Evolutionary conservation across 1,284 basidiomycete species (phyloP), one percentile per base, ranked within the genome.

Genomic region (Ganoderma multipileum): DNA sequence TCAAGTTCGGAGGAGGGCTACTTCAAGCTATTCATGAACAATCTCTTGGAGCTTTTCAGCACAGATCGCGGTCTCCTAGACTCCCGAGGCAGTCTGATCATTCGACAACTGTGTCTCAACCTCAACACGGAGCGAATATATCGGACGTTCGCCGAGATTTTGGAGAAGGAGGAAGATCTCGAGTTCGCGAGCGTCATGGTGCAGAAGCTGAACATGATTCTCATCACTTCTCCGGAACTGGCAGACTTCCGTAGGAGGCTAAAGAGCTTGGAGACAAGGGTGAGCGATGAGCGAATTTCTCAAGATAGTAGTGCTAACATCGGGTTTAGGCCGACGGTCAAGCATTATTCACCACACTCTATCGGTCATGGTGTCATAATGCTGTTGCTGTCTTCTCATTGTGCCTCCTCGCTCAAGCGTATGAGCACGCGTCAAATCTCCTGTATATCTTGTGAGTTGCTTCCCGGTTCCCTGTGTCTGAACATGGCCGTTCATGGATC

Each of bases 361-460:
- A 99, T 78, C 88, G 95, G 44, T 98, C 96, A 50, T 99, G 98
- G 97, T 99, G 96, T 79, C 98, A 99, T 78, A 99, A 99, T 77
- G 94, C 98, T 0, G 96, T 99, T 30, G 94, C 98, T 0, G 96
- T 96, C 0, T 98, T 99, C 77, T 95, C 96, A 0, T 86, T 99
- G 3, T 99, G 98, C 80, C 86, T 99, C 26, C 85, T 99, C 14
- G 96, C 97, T 0, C 98, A 99, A 81, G 97, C 97, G 4, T 99
- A 99, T 76, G 98, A 99, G 79, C 98, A 99, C 80, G 98, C 98
- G 1, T 98, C 95, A 50, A 98, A 97, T 79, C 85, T 99, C 36
- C 85, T 99, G n/a, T 92, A 94, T 68, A 98, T 99, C 72, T 98
- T 99, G 95, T 96, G 77, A 74, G 94, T 81, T 42, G 63, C 36